Conservation (phyloP, 2,329 filamentous ascomycete species). For the Dactylella cylindrospora region DNA sequence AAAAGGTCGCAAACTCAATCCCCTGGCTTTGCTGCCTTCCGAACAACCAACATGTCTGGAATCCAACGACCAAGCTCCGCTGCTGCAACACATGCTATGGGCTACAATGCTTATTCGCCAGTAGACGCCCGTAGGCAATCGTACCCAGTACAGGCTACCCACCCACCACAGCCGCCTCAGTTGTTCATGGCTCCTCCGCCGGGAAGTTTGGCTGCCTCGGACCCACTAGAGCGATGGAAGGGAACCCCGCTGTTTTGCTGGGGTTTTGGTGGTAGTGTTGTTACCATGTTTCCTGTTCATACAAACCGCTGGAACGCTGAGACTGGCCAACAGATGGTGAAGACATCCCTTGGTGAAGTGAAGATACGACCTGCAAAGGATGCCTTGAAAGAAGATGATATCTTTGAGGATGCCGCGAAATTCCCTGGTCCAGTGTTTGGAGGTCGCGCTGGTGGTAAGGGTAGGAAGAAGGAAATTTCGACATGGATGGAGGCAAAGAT, state of each 20-base stretch:
- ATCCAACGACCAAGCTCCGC: slow-evolving; percentile 61
- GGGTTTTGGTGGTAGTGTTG: slow-evolving; percentile 78
- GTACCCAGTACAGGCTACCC: slow-evolving; percentile 12
- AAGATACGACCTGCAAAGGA: slow-evolving; percentile 75
- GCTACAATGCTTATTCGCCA: slow-evolving; percentile 51
- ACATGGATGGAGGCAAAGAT: slow-evolving; percentile 79
- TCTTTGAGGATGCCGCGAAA: slow-evolving; percentile 61
- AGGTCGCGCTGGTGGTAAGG: slow-evolving; percentile 65
- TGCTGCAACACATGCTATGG: slow-evolving; percentile 52
- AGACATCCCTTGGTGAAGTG: slow-evolving; percentile 78
- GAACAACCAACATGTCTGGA: slow-evolving; percentile 47
- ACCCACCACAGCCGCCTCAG: slow-evolving; percentile 54
- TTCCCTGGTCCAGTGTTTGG: slow-evolving; percentile 78
- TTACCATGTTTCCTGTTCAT: slow-evolving; percentile 73
- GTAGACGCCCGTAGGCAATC: slow-evolving; percentile 49
- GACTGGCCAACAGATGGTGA: slow-evolving; percentile 57
- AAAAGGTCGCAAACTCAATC: slow-evolving; percentile 65
- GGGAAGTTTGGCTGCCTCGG: slow-evolving; percentile 60
- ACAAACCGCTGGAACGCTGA: slow-evolving; percentile 47
- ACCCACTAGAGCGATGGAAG: slow-evolving; percentile 85
- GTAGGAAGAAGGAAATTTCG: slow-evolving; percentile 91
- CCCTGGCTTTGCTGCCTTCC: slow-evolving; percentile 54
- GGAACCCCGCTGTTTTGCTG: slow-evolving; percentile 83
- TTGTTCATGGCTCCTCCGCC: slow-evolving; percentile 60
- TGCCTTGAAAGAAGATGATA: slow-evolving; percentile 69